phyloP scores from a whole-genome alignment of 208 protist genomes.

The Tetramitus jugosus region DNA sequence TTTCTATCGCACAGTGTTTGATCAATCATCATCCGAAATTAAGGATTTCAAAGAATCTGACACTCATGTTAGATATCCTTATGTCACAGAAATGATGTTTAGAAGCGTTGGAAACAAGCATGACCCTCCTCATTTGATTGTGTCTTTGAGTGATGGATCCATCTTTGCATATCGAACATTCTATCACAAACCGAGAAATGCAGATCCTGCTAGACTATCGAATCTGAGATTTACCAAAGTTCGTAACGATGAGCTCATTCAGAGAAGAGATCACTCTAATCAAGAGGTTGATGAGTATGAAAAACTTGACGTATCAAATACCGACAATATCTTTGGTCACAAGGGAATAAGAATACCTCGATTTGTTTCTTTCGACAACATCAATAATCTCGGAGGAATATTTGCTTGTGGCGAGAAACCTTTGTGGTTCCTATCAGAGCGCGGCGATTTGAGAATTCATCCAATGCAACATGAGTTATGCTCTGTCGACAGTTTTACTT shows the following conservation, averaged over 20 bases:
- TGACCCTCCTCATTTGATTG: slow-evolving; percentile 6
- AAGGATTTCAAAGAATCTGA: neutral
- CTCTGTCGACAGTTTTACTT: neutral
- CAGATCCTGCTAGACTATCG: neutral
- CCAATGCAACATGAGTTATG: neutral
- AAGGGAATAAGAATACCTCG: neutral
- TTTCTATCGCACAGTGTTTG: neutral
- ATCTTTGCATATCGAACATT: slow-evolving; percentile 22
- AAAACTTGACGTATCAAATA: neutral
- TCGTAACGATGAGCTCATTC: neutral
- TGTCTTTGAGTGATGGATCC: slow-evolving; percentile 18
- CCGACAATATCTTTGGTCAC: slow-evolving; percentile 8
- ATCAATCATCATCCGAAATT: neutral
- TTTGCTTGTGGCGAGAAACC: neutral
- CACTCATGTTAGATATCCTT: neutral
- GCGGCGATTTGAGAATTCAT: neutral
- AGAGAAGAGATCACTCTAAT: too few relatives aligned
- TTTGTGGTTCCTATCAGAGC: slow-evolving; percentile 2
- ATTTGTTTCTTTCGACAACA: slow-evolving; percentile 17
- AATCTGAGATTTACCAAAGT: slow-evolving; percentile 19
- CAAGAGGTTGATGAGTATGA: neutral
- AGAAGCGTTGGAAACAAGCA: slow-evolving; percentile 5
- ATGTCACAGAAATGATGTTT: slow-evolving; percentile 12
- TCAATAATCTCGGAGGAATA: neutral
- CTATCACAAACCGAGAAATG: neutral